phyloP scores from a whole-genome alignment of 2,329 filamentous ascomycete genomes.

The Annulohypoxylon truncatum region DNA sequence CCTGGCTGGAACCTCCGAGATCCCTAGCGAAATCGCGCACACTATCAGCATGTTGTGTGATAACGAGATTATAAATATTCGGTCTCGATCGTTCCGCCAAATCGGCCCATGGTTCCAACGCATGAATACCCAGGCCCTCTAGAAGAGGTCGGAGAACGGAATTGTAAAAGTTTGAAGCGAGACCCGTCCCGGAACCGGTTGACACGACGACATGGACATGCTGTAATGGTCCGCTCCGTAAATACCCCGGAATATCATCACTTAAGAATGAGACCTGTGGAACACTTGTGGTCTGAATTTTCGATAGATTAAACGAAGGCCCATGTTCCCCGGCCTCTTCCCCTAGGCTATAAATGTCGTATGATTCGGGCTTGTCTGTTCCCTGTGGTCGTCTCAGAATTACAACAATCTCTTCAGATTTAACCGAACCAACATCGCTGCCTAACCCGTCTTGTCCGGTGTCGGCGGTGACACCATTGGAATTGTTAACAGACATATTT shows the following conservation, averaged over 20 bases:
- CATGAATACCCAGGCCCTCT: constrained; percentile 54
- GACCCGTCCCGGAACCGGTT: constrained; percentile 71
- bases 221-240: constrained; percentile 39
- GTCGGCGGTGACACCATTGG: constrained; percentile 11
- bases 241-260: constrained; percentile 54
- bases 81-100: constrained; percentile 21
- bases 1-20: constrained; percentile 51
- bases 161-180: constrained; percentile 67
- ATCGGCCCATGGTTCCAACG: constrained; percentile 25
- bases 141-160: constrained; percentile 68
- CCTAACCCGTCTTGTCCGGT: constrained; percentile 1
- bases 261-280: constrained; percentile 55
- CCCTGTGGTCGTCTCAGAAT: constrained; percentile 38
- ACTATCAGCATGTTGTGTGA: constrained; percentile 72
- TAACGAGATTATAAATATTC: constrained; percentile 63
- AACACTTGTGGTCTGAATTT: constrained; percentile 50
- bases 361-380: constrained; percentile 21
- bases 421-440: constrained; percentile 31
- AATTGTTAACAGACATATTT: constrained; percentile 25
- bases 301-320: constrained; percentile 44
- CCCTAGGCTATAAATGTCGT: constrained; percentile 55
- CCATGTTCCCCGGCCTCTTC: constrained; percentile 49
- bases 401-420: constrained; percentile 50
- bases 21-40: constrained; percentile 70
- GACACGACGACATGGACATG: constrained; percentile 75